Evolutionary conservation across 2,329 filamentous ascomycete species (phyloP), one percentile per base, ranked within the genome.

Genomic region (Verticillium tricorpus): DNA sequence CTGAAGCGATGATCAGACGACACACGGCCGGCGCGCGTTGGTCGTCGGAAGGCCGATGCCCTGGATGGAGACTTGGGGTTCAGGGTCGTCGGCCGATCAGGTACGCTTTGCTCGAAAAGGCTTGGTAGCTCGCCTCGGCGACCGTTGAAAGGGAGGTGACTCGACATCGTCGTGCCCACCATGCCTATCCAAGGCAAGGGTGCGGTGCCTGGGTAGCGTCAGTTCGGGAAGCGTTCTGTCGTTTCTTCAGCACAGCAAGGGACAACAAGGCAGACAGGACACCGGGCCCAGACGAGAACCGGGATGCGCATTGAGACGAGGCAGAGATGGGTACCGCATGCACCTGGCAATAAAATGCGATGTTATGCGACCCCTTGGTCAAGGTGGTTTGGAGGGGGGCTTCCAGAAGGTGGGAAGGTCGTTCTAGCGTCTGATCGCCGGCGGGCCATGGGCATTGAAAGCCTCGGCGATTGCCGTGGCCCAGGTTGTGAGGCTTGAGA

Each of bases 271-370:
- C 50, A 40, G 63, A 60, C n/a, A 22, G 55, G 63, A 65, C 28
- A 28, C 28, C 28, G 3, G 28, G 28, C 5, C 28, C 59, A 56
- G 64, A 66, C 68, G 64, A 66, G 15, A 39, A 61, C 65, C 64
- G 62, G 73, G 70, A 74, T 72, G 68, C 72, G 79, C 79, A 81
- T 81, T 28, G 74, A 81, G 77, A 50, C 45, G 25, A 19, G 45
- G 45, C 22, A 68, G 69, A 76, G 75, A 76, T 72, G 70, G 69
- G 74, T 78, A 78, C 77, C 73, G 76, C 70, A 68, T 72, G 68
- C 73, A 76, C 77, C 75, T 74, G 73, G 78, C 70, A 80, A 81
- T 80, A 77, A 80, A 78, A 79, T 74, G 70, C 67, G 69, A 69
- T 72, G 70, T 80, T 80, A 81, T 81, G 79, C 78, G 74, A 67